Evolutionary conservation across 31 red algal genomes (phyloP).

Genomic region (Porphyra umbilicalis): DNA sequence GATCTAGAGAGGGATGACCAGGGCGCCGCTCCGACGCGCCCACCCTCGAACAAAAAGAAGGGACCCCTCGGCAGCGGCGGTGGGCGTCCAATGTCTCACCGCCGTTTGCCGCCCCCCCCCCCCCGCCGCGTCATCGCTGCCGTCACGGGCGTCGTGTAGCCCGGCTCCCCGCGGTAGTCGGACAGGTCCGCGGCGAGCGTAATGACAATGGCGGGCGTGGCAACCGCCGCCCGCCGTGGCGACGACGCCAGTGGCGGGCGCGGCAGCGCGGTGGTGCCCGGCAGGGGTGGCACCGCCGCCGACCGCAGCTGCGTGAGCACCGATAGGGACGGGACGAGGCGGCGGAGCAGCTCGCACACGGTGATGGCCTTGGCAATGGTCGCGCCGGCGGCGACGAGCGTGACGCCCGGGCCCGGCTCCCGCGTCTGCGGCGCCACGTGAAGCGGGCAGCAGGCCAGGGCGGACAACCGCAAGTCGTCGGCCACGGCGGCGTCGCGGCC

Average conservation of each 20-base stretch:
- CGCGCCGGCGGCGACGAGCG: background rate
- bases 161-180: background rate
- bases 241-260: background rate
- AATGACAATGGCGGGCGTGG: background rate
- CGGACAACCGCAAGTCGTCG: background rate
- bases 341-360: background rate
- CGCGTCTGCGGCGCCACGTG: background rate
- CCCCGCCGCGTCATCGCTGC: background rate
- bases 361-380: background rate
- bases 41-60: background rate
- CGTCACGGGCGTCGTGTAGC: background rate
- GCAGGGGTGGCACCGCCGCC: background rate
- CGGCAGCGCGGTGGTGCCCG: background rate
- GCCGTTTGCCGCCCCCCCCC: background rate
- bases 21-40: background rate
- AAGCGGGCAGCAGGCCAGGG: background rate
- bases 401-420: background rate
- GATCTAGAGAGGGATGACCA: too few relatives aligned
- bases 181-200: background rate
- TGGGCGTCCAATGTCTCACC: too few relatives aligned
- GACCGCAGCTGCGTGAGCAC: background rate
- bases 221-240: background rate
- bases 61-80: too few relatives aligned
- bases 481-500: background rate
- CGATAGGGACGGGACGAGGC: background rate